Conservation (phyloP, 2,329 filamentous ascomycete species). For the Zymoseptoria pseudotritici region DNA sequence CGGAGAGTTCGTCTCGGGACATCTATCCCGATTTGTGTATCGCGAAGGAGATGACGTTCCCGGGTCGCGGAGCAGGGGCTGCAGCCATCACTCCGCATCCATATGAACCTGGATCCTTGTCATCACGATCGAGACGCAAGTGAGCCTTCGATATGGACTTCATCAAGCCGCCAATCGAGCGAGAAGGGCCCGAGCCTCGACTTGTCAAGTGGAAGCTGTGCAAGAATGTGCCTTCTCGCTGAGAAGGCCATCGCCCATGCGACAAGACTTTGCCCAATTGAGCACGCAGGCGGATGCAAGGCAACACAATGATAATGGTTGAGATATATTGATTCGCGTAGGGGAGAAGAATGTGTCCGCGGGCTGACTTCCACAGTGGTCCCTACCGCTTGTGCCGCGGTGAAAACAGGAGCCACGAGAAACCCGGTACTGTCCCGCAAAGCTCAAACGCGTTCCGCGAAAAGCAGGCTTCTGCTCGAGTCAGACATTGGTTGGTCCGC, state of each 20-base stretch:
- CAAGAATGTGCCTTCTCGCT: not conserved
- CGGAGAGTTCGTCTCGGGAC: not conserved
- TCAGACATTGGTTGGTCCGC: not conserved
- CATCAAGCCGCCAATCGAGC: not conserved
- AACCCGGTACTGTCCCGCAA: not conserved
- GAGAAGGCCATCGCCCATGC: not conserved
- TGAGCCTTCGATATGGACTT: not conserved
- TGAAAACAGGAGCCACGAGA: not conserved
- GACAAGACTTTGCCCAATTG: not conserved
- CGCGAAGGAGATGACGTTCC: too few relatives aligned
- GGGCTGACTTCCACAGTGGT: not conserved
- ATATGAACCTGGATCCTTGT: not conserved
- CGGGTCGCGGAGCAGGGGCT: not conserved
- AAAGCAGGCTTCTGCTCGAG: not conserved
- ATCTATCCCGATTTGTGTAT: not conserved
- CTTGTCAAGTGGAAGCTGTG: not conserved
- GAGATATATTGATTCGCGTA: not conserved
- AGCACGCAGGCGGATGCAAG: not conserved
- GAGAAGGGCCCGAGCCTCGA: not conserved
- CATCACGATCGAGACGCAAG: not conserved
- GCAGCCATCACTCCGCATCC: not conserved
- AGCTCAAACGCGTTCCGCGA: not conserved
- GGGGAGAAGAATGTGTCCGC: not conserved
- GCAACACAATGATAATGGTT: not conserved
- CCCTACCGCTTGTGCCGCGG: not conserved